Base-by-base conservation (phyloP, 352 stramenopile genomes). In the Phytopythium helicoides region DNA sequence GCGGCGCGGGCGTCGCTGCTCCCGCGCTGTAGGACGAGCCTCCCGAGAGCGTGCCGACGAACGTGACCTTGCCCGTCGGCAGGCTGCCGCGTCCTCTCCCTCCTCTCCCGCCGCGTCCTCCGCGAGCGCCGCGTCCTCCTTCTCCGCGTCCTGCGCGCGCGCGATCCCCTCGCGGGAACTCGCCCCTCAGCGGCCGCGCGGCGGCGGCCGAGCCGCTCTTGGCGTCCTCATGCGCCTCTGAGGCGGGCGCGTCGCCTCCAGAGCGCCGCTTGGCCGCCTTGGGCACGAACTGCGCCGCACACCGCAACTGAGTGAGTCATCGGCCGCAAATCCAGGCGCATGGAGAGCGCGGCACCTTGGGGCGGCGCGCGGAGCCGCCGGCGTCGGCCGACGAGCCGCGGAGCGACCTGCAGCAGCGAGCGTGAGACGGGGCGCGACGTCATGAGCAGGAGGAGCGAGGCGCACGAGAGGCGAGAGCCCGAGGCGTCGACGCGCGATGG, bases 11-110 rank as follows among this genome's bases (percentile, higher is more conserved):
- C 3, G 62, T 38, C 8, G 54, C 68, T 35, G 62, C 51, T 2
- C 67, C 69, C 52, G 65, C 67, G 47, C 80, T 91, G 57, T 85
- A 92, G 19, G 80, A 91, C 38, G 84, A 92, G 14, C 81, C 84
- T 15, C 66, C 76, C n/a, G 84, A 90, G 6, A 92, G 57, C n/a
- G 81, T 89, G 6, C 84, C 84, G 2, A 91, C 84, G 58, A 94
- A 94, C 3, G 72, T 28, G 18, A 75, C 74, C 44, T 87, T 88
- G 18, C 79, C 79, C 8, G 66, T 79, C 6, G 84, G 75, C 1
- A 92, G 42, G 12, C 81, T 70, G 10, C 81, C 73, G 26, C 75
- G 66, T 12, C 75, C 73, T 0, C 75, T 67, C 23, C 72, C 69
- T 16, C 75, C 66, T 38, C 75, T 66, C 23, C 81, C 65, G 16